Evolutionary conservation across 2,329 filamentous ascomycete species (phyloP), one percentile per base, ranked within the genome.

Genomic region (Westerdykella aurantiaca): DNA sequence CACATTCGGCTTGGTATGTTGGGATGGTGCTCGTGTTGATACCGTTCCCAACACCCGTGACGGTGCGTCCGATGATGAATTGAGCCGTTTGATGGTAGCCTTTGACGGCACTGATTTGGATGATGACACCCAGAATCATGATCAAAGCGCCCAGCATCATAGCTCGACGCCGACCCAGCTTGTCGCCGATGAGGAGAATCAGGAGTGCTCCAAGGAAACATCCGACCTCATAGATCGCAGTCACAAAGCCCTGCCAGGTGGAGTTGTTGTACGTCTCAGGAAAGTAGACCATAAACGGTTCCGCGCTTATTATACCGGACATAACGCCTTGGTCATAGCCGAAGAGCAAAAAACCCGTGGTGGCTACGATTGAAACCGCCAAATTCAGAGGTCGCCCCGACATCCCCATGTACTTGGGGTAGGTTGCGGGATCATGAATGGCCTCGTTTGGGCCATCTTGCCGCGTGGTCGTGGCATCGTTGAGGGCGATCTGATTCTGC

Each of bases 21-120:
- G 75, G 75, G 25, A 77, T 76, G 0, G 74, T 77, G 0, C 70
- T 72, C 3, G 74, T 78, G 59, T 78, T 78, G 64, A 79, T 76
- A 16, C 76, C 76, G 47, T 78, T 78, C 5, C 75, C 76, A 16
- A 78, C 58, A 42, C 76, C 76, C 14, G 76, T 78, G 39, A 78
- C 68, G 4, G 71, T 68, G 39, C 76, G 69, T 9, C 76, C 76
- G 42, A 77, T 58, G 47, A 78, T 75, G 59, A 78, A 75, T 49
- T 78, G 75, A 3, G 72, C 70, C 1, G 69, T 69, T 1, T 62
- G 58, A 18, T 59, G 52, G 31, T 60, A 37, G 21, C 63, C 62
- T 21, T 61, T 57, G 31, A 69, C 51, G 1, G 64, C 39, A 9
- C 62, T 55, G 25, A 68, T 51, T 39, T 72, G 70, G 16, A 73